phyloP scores from a whole-genome alignment of 2,329 filamentous ascomycete genomes.

The Verticillium klebahnii region DNA sequence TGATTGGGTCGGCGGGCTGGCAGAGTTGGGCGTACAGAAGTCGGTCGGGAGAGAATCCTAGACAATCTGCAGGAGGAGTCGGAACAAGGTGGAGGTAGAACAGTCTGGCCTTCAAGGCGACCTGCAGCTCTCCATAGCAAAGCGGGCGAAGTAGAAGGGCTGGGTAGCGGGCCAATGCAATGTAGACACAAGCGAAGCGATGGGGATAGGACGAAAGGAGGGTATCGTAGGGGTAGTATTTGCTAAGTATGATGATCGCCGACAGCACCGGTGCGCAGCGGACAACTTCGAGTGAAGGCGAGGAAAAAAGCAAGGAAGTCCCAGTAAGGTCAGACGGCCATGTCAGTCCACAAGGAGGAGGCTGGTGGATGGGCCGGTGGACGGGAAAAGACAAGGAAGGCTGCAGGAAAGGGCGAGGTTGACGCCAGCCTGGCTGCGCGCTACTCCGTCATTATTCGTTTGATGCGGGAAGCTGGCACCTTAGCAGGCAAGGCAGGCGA shows the following conservation, averaged over 20 bases:
- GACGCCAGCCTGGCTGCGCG: conserved; percentile 7
- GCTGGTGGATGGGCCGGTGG: not conserved
- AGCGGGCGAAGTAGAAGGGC: not conserved
- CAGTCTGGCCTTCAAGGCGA: conserved; percentile 11
- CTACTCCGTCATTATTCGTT: conserved; percentile 6
- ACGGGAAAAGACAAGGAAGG: not conserved
- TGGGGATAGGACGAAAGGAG: not conserved
- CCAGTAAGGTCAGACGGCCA: conserved; percentile 5
- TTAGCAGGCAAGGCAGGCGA: not conserved
- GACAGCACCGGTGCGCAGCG: conserved; percentile 1
- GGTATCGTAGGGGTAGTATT: not conserved
- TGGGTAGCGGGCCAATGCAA: conserved; percentile 33
- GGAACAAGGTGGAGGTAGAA: conserved; percentile 3
- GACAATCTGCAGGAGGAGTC: not conserved
- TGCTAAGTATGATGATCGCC: not conserved
- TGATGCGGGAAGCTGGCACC: not conserved
- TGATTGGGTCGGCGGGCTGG: not conserved
- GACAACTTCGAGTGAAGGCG: conserved; percentile 7
- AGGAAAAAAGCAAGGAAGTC: conserved; percentile 2
- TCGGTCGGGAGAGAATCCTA: not conserved
- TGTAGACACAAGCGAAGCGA: conserved; percentile 33
- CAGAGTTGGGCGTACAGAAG: not conserved
- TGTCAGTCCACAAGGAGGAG: not conserved
- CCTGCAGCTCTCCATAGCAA: conserved; percentile 16
- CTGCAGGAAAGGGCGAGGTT: conserved; percentile 12